Conservation (phyloP, 1,284 basidiomycete genomes). For the Tilletiopsis washingtonensis region DNA sequence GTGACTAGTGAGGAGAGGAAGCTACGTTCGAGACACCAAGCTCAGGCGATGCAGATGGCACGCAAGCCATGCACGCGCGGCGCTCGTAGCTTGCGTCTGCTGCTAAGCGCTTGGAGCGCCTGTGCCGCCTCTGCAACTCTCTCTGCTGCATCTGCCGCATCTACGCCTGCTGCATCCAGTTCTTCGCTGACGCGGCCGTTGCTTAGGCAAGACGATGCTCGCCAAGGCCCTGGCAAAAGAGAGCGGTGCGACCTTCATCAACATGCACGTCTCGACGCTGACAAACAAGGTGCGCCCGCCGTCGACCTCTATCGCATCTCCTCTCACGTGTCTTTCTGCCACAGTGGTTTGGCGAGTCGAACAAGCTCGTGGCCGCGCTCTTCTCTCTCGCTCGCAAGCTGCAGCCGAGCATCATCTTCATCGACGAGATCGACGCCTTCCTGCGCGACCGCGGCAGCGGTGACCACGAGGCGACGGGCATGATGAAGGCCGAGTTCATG, state of each 20-base stretch:
- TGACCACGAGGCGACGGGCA: slow-evolving; percentile 95
- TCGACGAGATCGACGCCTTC: slow-evolving; percentile 80
- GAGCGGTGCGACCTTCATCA: slow-evolving; percentile 81
- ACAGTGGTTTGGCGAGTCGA: slow-evolving; percentile 98
- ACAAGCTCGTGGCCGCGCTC: slow-evolving; percentile 80
- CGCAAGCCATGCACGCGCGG: no score
- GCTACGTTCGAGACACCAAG: no score
- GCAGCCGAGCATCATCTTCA: slow-evolving; percentile 70
- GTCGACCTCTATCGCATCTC: neutral
- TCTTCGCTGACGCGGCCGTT: neutral
- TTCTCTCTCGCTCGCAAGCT: slow-evolving; percentile 68
- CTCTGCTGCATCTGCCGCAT: neutral
- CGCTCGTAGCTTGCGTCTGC: no score
- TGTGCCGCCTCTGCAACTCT: no score
- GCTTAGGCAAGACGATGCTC: slow-evolving; percentile 50
- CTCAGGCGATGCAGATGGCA: no score
- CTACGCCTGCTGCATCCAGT: neutral
- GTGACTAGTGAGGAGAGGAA: no score
- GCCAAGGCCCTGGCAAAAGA: slow-evolving; percentile 59
- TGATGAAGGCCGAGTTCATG: slow-evolving; percentile 99
- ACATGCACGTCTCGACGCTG: slow-evolving; percentile 53
- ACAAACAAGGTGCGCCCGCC: slow-evolving; percentile 48
- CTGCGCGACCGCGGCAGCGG: slow-evolving; percentile 73
- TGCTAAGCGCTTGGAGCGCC: no score
- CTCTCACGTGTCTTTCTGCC: slow-evolving; percentile 72